Evolutionary conservation across 768 basidiomycete genomes (phyloP).

Genomic region (Podaxis carcinomalis): DNA sequence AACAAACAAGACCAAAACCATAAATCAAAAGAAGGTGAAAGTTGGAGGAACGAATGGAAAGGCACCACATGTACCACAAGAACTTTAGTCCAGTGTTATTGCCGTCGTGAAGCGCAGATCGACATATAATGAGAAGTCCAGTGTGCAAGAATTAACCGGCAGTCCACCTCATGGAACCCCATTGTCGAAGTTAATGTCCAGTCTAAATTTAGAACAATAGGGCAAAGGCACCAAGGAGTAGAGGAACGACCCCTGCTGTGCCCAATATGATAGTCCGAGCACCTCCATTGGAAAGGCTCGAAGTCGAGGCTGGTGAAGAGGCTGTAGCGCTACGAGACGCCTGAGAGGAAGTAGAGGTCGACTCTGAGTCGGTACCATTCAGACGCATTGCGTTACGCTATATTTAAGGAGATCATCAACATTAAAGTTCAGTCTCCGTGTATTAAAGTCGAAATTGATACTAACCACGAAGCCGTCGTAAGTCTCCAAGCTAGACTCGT

Average conservation of each 20-base stretch:
- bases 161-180: background rate
- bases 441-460: slow-evolving; percentile 8
- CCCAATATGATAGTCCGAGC: background rate
- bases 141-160: background rate
- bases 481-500: slow-evolving; percentile 38
- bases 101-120: background rate
- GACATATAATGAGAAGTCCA: background rate
- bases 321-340: background rate
- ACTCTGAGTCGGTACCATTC: slow-evolving; percentile 38
- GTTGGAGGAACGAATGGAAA: background rate
- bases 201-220: background rate
- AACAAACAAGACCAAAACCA: background rate
- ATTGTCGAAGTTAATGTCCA: background rate
- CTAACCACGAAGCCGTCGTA: slow-evolving; percentile 42
- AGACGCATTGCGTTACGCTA: slow-evolving; percentile 56
- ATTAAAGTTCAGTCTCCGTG: background rate
- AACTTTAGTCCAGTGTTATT: background rate
- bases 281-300: background rate
- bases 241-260: background rate
- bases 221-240: background rate
- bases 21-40: background rate
- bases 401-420: background rate
- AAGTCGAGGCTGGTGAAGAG: background rate
- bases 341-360: background rate
- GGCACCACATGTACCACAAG: background rate